Evolutionary conservation across 495 filamentous ascomycete genomes (phyloP).

Genomic region (Penicillium bialowiezense): DNA sequence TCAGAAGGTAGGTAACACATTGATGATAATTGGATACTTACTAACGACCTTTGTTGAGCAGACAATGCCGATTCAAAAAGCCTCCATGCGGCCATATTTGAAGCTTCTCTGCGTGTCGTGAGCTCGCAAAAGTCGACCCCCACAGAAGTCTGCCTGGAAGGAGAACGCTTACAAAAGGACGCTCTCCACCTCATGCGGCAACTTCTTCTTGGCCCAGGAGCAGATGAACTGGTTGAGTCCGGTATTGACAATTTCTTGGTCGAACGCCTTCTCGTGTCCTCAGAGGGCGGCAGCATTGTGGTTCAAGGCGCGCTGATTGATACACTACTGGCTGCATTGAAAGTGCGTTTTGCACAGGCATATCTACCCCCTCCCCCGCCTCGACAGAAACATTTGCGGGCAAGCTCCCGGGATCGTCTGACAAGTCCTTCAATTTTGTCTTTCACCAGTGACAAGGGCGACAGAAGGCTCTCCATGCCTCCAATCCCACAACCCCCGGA

Average conservation of each 20-base stretch:
- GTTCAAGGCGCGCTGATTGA: slow-evolving; percentile 75
- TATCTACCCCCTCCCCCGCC: slow-evolving; percentile 35
- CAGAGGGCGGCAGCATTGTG: slow-evolving; percentile 41
- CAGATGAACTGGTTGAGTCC: slow-evolving; percentile 60
- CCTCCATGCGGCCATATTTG: slow-evolving; percentile 40
- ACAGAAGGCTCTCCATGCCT: slow-evolving; percentile 30
- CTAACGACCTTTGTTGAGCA: slow-evolving; percentile 12
- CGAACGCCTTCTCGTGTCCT: slow-evolving; percentile 60
- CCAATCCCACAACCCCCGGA: slow-evolving; percentile 59
- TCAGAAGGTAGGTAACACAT: slow-evolving; percentile 30
- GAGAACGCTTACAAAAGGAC: slow-evolving; percentile 58
- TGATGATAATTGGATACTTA: background rate
- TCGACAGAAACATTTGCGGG: slow-evolving; percentile 41
- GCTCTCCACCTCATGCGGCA: slow-evolving; percentile 71
- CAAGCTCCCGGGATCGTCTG: slow-evolving; percentile 42
- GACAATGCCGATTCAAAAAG: slow-evolving; percentile 30
- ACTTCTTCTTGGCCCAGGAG: slow-evolving; percentile 69
- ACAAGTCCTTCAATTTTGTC: slow-evolving; percentile 48
- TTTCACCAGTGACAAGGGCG: slow-evolving; percentile 45
- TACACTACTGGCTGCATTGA: slow-evolving; percentile 67
- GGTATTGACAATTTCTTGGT: slow-evolving; percentile 73
- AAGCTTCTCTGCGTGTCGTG: slow-evolving; percentile 33
- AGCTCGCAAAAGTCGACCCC: slow-evolving; percentile 15
- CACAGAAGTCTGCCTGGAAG: slow-evolving; percentile 21
- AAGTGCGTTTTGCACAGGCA: slow-evolving; percentile 55